Percentiles rank a stretch among this genome's conserved stretches.
phyloP scores from a whole-genome alignment of 345 rosid genomes.

The Barbarea vulgaris region DNA sequence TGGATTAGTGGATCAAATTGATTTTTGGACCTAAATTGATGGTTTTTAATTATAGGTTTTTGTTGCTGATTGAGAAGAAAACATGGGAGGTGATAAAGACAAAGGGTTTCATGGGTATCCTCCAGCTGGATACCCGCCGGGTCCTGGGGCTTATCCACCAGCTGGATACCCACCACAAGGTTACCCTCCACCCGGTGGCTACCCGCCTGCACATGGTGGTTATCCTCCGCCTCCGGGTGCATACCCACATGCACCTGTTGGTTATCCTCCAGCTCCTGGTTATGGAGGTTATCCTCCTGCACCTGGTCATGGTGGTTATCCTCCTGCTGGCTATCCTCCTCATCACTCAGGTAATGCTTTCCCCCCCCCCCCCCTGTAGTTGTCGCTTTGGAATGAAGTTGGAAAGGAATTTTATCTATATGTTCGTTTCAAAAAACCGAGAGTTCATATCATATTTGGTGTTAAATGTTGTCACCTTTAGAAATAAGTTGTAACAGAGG shows the following conservation, averaged over 20 bases:
- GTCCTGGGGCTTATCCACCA: constrained; percentile 23
- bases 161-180: constrained; percentile 31
- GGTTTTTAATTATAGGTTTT: neutral
- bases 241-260: constrained; percentile 41
- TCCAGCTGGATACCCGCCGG: constrained; percentile 6
- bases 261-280: constrained; percentile 46
- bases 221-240: constrained; percentile 44
- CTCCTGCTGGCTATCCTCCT: constrained; percentile 45
- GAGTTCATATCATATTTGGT: neutral
- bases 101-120: constrained; percentile 43
- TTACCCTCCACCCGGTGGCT: constrained; percentile 38
- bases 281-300: constrained; percentile 57
- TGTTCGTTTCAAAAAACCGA: neutral
- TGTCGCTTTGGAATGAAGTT: neutral
- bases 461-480: neutral
- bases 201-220: constrained; percentile 51
- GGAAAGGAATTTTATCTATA: neutral
- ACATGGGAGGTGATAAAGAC: constrained; percentile 45
- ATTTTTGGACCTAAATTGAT: neutral
- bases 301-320: constrained; percentile 50
- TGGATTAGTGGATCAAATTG: neutral
- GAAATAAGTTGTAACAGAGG: neutral
- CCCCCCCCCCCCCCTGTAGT: neutral
- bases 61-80: constrained; percentile 23
- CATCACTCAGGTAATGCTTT: constrained; percentile 65